These are phyloP conservation scores for Verbena officinalis DNA, from an alignment of 257 asterid genomes.

Conservation along the genomic window DNA sequence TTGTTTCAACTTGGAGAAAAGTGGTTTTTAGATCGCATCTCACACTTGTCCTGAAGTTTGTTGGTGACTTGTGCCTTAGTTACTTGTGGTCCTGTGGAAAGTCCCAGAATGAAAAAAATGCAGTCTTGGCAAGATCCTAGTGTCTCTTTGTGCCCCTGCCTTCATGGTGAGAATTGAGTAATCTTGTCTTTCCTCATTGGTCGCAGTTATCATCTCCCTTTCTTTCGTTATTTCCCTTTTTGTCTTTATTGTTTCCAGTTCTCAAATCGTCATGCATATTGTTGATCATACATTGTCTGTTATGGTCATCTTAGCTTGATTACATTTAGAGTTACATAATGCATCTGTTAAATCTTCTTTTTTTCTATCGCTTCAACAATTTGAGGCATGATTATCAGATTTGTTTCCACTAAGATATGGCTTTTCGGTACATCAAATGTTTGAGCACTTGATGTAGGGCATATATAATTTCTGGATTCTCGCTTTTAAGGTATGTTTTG, in stretches of 20 bases:
- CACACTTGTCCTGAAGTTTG: conserved; percentile 21
- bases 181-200: neutral
- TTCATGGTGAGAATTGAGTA: neutral
- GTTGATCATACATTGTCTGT: neutral
- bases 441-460: too few relatives aligned
- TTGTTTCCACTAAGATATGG: neutral
- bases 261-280: neutral
- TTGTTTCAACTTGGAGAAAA: neutral
- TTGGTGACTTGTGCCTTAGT: conserved; percentile 31
- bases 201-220: neutral
- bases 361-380: neutral
- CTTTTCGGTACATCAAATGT: too few relatives aligned
- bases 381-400: neutral
- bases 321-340: neutral
- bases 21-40: conserved; percentile 22
- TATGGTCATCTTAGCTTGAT: neutral
- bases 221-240: neutral
- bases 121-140: conserved; percentile 3
- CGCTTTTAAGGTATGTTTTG: neutral
- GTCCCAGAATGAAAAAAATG: conserved; percentile 3
- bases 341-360: neutral
- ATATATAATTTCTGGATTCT: neutral
- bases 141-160: neutral
- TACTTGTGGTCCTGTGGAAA: conserved; percentile 20
- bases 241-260: neutral